Percentiles rank a stretch among this genome's conserved stretches.
phyloP scores from a whole-genome alignment of 176 grass and related monocot genomes.

The Aegilops speltoides region DNA sequence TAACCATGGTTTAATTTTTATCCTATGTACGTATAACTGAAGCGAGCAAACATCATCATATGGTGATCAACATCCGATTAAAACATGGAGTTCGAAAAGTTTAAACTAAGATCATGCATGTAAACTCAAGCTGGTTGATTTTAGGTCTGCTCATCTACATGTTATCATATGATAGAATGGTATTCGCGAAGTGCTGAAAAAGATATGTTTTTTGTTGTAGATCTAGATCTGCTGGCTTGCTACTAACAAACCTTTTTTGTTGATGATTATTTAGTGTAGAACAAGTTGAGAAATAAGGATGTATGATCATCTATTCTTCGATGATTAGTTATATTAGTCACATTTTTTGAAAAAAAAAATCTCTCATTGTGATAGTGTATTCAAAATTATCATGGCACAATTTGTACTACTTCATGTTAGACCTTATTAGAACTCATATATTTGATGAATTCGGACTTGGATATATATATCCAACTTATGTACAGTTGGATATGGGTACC shows the following conservation, averaged over 20 bases:
- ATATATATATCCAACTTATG: background rate
- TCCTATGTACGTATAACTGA: background rate
- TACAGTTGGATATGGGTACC: background rate
- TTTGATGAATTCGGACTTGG: background rate
- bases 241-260: background rate
- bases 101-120: background rate
- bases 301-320: too few species aligned
- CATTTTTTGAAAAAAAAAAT: too few species aligned
- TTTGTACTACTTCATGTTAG: background rate
- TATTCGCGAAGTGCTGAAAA: background rate
- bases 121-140: background rate
- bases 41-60: background rate
- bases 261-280: background rate
- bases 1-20: background rate
- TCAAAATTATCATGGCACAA: too few species aligned
- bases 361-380: too few species aligned
- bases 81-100: background rate
- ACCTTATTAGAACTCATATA: background rate
- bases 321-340: too few species aligned
- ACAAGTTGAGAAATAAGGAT: too few species aligned
- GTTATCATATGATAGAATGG: background rate
- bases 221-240: conserved; percentile 3
- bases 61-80: background rate
- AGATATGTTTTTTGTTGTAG: background rate
- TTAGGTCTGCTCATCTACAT: background rate